phyloP scores from a whole-genome alignment of 1,284 basidiomycete genomes.

The Cryptococcus sp. region DNA sequence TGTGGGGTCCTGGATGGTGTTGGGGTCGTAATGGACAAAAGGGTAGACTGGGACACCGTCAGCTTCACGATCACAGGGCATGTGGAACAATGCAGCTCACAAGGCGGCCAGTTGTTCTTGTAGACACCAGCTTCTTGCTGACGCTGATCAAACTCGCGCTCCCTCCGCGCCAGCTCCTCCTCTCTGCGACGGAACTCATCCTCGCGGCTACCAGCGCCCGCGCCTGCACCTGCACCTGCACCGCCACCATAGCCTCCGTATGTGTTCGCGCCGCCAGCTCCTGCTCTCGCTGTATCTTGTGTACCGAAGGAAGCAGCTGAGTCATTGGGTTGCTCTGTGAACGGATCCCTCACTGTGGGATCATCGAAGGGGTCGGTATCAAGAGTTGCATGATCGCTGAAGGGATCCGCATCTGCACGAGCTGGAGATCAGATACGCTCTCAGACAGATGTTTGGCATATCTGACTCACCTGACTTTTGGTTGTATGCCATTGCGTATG shows the following conservation, averaged over 20 bases:
- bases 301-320: constrained; percentile 46
- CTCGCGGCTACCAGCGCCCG: constrained; percentile 30
- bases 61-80: not conserved
- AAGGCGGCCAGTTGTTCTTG: constrained; percentile 53
- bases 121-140: constrained; percentile 38
- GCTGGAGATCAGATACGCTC: too few species aligned
- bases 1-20: constrained; percentile 73
- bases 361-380: constrained; percentile 46
- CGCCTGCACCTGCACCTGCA: constrained; percentile 11
- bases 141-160: constrained; percentile 34
- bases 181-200: constrained; percentile 42
- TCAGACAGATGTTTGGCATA: too few species aligned
- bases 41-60: constrained; percentile 70
- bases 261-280: constrained; percentile 13
- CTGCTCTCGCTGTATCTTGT: constrained; percentile 22
- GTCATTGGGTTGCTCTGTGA: constrained; percentile 39
- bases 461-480: too few species aligned
- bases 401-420: constrained; percentile 31
- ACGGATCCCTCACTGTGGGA: constrained; percentile 37
- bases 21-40: constrained; percentile 88
- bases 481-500: too few species aligned
- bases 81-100: constrained; percentile 31
- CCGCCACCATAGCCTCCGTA: constrained; percentile 18
- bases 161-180: constrained; percentile 33
- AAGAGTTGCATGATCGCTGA: constrained; percentile 35